Base-by-base conservation (phyloP, 805 yeast genomes). In the Saccharomycopsis olivae region DNA sequence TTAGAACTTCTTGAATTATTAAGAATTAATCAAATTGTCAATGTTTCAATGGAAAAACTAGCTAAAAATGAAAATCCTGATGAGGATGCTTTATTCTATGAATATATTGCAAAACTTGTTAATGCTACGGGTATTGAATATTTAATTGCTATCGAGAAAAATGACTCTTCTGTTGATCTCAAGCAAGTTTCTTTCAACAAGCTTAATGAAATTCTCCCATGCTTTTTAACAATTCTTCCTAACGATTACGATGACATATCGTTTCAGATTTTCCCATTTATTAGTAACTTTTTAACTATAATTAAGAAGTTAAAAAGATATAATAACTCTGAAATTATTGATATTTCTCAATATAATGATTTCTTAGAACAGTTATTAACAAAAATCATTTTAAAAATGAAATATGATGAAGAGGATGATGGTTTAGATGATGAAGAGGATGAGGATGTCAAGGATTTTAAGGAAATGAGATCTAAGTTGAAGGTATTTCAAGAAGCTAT, bases 241-340 rank as follows among this genome's bases (percentile, higher is more conserved):
- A 81, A 86, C 56, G 94, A 80, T 47, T 87, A 79, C 53, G 97
- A 92, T 57, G 96, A 92, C 49, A 79, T 89, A 11, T 75, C 94
- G 1, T 66, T 71, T 29, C 94, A 85, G 56, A 81, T 86, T 5
- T 81, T 89, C 53, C 80, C 92, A 6, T 82, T 86, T 51, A 63
- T 92, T 34, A 73, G 83, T 29, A 82, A 76, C 38, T 87, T 78
- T 55, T 63, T 92, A 46, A 61, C 83, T 9, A 69, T 79, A 33
- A 61, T 87, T 49, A 84, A 75, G 60, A 85, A 75, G 53, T 63
- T 54, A 47, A 57, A 54, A 51, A 65, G 59, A 49, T 64, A 58
- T 37, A 65, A 56, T 31, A 65, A 66, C 27, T 57, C 61, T 19
- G 53, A 62, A 5, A 46, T 60, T 31, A 53, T 61, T n/a, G 10